Base-by-base conservation (phyloP, 768 basidiomycete species). In the Hemileccinum impolitum region DNA sequence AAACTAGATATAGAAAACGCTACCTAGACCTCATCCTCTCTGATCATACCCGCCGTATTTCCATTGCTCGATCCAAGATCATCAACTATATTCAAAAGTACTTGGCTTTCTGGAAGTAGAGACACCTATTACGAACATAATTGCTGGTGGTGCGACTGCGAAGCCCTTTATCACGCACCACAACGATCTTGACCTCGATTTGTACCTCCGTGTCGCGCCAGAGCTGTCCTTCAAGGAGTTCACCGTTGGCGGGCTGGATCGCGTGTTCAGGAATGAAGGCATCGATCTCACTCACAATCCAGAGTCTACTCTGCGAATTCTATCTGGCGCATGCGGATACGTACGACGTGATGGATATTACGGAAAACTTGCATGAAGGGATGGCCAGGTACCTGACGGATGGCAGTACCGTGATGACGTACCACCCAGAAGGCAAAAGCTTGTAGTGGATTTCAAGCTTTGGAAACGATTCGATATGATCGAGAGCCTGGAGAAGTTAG, bases 381-480 rank as follows among this genome's bases (percentile, higher is more conserved):
- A 72, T 99, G 70, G 95, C 97, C 64, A 89, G 85, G 79, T 80
- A 94, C n/a, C n/a, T n/a, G n/a, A n/a, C 83, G 0, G 81, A 83
- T 35, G 93, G 92, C n/a, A 78, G 77, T 59, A 92, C 90, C 38
- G 85, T 80, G 61, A 63, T 98, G 52, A 76, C 72, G 28, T 98
- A 84, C 75, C 92, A 97, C 65, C 96, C 96, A 3, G 92, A 98
- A 61, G 94, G 94, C 38, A 91, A 59, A 76, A 79, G 53, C 75
- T 88, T 56, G 78, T 81, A 49, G 79, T 98, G 49, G 87, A 99
- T 57, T 99, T 97, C 73, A 70, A 82, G 75, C 95, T 96, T 12
- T 99, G 96, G 96, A 96, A 95, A 86, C 76, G 91, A 53, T 94
- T 94, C 68, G 92, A 98, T 69, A 99, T 99, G 96, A 97, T 98